Percentiles rank a stretch among this genome's conserved stretches.
phyloP scores from a whole-genome alignment of 176 grass and related monocot genomes.

The bread wheat (Triticum aestivum) region IWGSC_CS_RefSeq_v2.1 NC_057812.1:90917246-90917745 shows the following conservation, averaged over 20 bases:
- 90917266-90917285: conserved; percentile 82
- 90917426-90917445: conserved; percentile 35
- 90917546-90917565: conserved; percentile 91
- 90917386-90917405: conserved; percentile 54
- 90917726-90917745: neutral
- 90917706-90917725: neutral
- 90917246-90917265: conserved; percentile 66
- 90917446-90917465: conserved; percentile 80
- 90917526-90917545: conserved; percentile 62
- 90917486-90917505: conserved; percentile 87
- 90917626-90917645: neutral
- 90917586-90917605: conserved; percentile 73
- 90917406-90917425: conserved; percentile 70
- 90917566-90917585: conserved; percentile 95
- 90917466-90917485: conserved; percentile 87
- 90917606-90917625: neutral
- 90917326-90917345: conserved; percentile 72
- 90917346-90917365: conserved; percentile 87
- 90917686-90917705: neutral
- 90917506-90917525: conserved; percentile 89
- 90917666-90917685: conserved; percentile 10
- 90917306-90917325: conserved; percentile 80
- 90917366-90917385: conserved; percentile 84
- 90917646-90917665: conserved; percentile 5
- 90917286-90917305: conserved; percentile 70